A percentile compares a stretch with the other conserved stretches of the same genome.
phyloP scores from a whole-genome alignment of 345 rosid genomes.

The Angophora floribunda region DNA sequence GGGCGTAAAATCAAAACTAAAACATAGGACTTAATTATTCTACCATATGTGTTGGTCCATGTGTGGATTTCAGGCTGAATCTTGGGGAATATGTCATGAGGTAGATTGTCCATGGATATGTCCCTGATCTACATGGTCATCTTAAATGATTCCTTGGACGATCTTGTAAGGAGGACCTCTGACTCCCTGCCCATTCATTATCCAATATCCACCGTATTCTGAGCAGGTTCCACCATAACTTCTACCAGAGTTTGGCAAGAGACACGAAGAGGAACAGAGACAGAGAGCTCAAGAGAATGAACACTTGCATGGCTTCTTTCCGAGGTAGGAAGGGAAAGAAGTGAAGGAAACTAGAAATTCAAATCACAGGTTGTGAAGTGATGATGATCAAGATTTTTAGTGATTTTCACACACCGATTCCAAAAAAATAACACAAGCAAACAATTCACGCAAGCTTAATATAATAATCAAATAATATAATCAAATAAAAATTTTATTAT shows the following conservation, averaged over 20 bases:
- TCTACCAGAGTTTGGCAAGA: neutral
- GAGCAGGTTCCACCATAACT: conserved; percentile 6
- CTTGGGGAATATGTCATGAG: neutral
- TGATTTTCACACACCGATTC: too few species aligned
- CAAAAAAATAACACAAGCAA: too few species aligned
- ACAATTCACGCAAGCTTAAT: too few species aligned
- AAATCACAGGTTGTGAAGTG: neutral
- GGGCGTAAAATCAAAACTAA: neutral
- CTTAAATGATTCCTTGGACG: neutral
- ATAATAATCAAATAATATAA: too few species aligned
- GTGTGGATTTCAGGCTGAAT: conserved; percentile 12
- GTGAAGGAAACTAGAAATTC: neutral
- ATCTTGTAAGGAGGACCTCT: neutral
- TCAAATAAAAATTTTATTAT: too few species aligned
- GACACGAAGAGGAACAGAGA: neutral
- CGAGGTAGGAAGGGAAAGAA: neutral
- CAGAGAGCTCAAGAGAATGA: neutral
- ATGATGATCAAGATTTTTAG: neutral
- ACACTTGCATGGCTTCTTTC: neutral
- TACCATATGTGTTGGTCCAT: conserved; percentile 19
- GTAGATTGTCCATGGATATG: neutral
- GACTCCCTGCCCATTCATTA: conserved; percentile 3
- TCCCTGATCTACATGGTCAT: neutral
- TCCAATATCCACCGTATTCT: neutral
- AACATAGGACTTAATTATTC: neutral